Base-by-base conservation (phyloP, 352 stramenopile genomes). In the Peronospora farinosa region DNA sequence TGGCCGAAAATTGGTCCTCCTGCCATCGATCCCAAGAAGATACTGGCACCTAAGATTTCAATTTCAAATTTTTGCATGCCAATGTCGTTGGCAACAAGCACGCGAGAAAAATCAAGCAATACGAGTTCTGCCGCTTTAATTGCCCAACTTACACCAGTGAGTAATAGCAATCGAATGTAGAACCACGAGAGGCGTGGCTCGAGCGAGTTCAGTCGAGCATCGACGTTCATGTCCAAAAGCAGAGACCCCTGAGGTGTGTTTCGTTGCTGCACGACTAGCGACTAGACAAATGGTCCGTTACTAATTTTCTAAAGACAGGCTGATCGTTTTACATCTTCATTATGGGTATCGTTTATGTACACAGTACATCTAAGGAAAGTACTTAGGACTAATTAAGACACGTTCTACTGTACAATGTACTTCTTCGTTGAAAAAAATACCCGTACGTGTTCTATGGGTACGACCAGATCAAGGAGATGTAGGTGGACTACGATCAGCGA, bases 381-480 rank as follows among this genome's bases (percentile, higher is more conserved):
- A n/a, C n/a, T n/a, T n/a, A n/a, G n/a, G n/a, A n/a, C n/a, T n/a
- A n/a, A n/a, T n/a, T n/a, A n/a, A n/a, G n/a, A n/a, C n/a, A n/a
- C n/a, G n/a, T n/a, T n/a, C n/a, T n/a, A n/a, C n/a, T n/a, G n/a
- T n/a, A n/a, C n/a, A n/a, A 81, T 86, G 61, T 86, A 84, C 49
- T 83, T 86, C 48, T 40, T 86, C 63, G 2, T 42, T 66, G 23
- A 67, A 42, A 56, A 0, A 52, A 66, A 45, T 78, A 70, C 42
- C 69, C 68, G 36, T 54, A 63, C 35, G 51, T 69, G 10, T 55
- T 51, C 7, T 65, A 57, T 12, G 42, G 63, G 35, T 83, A 83
- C 61, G 72, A 77, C 41, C 78, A 65, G 69, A 75, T 83, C 45
- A 77, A 72, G 40, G 59, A 59, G 16, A 67, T 54, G 43, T 72